A percentile compares a stretch with the other conserved stretches of the same genome.
Evolutionary conservation across 2,329 filamentous ascomycete species (phyloP).

Genomic region (Helotiales sp.): DNA sequence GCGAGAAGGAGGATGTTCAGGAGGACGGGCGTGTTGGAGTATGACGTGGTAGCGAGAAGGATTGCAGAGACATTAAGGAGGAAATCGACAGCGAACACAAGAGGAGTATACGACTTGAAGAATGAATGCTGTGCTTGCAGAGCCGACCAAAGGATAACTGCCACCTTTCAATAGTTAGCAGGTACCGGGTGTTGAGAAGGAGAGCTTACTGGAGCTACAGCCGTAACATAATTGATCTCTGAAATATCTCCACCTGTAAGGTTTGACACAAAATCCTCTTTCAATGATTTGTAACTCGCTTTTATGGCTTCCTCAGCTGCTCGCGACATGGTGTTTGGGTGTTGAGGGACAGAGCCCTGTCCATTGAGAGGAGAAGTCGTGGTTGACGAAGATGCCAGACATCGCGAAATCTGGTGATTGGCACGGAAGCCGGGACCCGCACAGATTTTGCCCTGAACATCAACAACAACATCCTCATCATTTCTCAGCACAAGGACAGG

Average conservation of each 20-base stretch:
- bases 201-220: constrained; percentile 74
- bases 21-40: constrained; percentile 71
- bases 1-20: constrained; percentile 73
- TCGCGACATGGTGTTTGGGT: constrained; percentile 27
- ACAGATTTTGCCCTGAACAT: background rate
- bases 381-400: constrained; percentile 24
- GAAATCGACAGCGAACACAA: constrained; percentile 77
- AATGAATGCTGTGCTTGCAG: constrained; percentile 82
- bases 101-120: constrained; percentile 72
- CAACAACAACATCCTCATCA: too few species aligned
- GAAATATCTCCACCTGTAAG: constrained; percentile 78
- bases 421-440: constrained; percentile 1
- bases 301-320: constrained; percentile 39
- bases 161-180: constrained; percentile 55
- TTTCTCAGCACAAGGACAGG: background rate
- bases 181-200: constrained; percentile 3
- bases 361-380: background rate
- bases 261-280: constrained; percentile 94
- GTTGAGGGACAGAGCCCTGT: constrained; percentile 2
- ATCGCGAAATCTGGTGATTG: constrained; percentile 8
- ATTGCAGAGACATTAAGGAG: constrained; percentile 81
- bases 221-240: constrained; percentile 85
- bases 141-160: constrained; percentile 83
- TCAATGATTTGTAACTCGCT: constrained; percentile 79
- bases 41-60: constrained; percentile 83